Conservation (phyloP, 2,329 filamentous ascomycete species). For the Pseudocercospora pini-densiflorae region DNA sequence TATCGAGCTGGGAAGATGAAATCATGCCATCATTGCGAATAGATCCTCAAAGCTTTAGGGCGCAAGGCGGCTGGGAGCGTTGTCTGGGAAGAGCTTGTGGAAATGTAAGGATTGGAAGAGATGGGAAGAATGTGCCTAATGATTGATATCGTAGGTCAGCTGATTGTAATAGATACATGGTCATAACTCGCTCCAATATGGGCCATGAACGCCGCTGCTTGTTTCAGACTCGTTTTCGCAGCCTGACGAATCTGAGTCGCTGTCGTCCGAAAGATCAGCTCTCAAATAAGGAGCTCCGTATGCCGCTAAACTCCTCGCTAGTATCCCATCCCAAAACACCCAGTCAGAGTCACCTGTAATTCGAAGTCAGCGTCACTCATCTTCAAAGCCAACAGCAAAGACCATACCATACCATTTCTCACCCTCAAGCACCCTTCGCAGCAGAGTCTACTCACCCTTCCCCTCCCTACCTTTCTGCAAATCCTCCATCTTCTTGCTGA, state of each 20-base stretch:
- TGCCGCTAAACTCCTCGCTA: background rate
- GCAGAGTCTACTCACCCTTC: too few species aligned
- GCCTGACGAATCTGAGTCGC: background rate
- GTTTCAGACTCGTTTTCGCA: background rate
- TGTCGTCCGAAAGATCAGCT: background rate
- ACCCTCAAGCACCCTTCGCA: too few species aligned
- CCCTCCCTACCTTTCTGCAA: background rate
- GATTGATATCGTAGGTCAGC: background rate
- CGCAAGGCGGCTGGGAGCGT: background rate
- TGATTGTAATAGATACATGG: background rate
- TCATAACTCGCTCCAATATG: background rate
- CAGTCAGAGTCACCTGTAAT: background rate
- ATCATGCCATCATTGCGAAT: background rate
- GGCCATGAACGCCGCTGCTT: background rate
- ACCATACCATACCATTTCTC: too few species aligned
- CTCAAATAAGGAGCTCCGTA: background rate
- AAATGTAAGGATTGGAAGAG: background rate
- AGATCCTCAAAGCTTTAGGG: background rate
- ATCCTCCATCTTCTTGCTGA: slow-evolving; percentile 8
- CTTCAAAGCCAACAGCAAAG: too few species aligned
- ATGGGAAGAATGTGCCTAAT: background rate
- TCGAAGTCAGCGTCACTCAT: background rate
- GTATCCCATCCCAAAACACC: background rate
- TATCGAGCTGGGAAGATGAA: background rate
- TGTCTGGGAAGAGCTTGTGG: background rate